Evolutionary conservation across 2,329 filamentous ascomycete species (phyloP).

Genomic region (Juglanconis oblonga): DNA sequence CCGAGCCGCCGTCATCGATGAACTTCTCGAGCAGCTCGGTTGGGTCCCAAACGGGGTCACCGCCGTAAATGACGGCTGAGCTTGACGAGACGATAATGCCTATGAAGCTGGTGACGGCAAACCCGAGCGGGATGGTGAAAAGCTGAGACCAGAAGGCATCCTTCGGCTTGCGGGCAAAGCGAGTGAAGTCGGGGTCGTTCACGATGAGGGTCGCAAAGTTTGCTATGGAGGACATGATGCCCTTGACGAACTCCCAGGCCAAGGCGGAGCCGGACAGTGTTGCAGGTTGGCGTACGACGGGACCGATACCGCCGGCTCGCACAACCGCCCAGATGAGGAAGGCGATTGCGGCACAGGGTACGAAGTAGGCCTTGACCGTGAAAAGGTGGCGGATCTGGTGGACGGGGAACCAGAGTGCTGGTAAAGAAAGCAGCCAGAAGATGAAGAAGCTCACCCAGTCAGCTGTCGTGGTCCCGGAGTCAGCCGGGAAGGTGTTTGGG

Average conservation of each 20-base stretch:
- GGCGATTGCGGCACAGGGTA: conserved; percentile 76
- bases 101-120: conserved; percentile 80
- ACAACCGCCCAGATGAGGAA: conserved; percentile 88
- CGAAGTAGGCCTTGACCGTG: conserved; percentile 83
- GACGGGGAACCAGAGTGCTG: conserved; percentile 85
- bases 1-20: conserved; percentile 65
- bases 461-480: conserved; percentile 69
- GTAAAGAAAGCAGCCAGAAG: conserved; percentile 78
- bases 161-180: conserved; percentile 73
- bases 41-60: conserved; percentile 70
- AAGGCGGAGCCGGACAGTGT: conserved; percentile 64
- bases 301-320: conserved; percentile 77
- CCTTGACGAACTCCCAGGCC: conserved; percentile 78
- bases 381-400: conserved; percentile 87
- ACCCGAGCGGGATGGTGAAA: conserved; percentile 67
- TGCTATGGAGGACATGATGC: conserved; percentile 84
- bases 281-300: conserved; percentile 70
- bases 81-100: conserved; percentile 76
- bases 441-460: conserved; percentile 81
- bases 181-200: conserved; percentile 79
- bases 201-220: conserved; percentile 88
- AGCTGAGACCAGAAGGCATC: conserved; percentile 82
- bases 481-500: conserved; percentile 62
- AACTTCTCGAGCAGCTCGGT: conserved; percentile 65
- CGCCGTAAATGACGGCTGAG: conserved; percentile 63